A percentile compares a stretch with the other conserved stretches of the same genome.
These are phyloP conservation scores for Malassezia obtusa DNA, from an alignment of 1,284 basidiomycete genomes.

Conservation along the genomic window DNA sequence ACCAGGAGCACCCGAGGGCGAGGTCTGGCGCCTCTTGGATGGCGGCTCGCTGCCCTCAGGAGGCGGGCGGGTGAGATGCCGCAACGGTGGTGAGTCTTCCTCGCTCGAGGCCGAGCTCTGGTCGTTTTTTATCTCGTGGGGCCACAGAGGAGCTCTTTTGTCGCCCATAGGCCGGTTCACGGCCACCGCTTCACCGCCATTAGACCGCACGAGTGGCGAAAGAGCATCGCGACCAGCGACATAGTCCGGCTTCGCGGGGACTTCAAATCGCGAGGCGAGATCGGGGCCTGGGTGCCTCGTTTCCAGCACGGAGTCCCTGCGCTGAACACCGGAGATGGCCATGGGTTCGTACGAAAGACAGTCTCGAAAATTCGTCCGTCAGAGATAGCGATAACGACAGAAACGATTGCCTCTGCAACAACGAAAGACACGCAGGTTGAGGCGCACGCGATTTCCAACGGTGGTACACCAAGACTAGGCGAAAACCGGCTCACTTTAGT, in stretches of 20 bases:
- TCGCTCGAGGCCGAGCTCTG: background rate
- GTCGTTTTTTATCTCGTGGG: background rate
- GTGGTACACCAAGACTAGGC: too few relatives aligned
- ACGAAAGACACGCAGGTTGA: too few relatives aligned
- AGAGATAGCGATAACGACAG: too few relatives aligned
- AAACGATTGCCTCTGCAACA: too few relatives aligned
- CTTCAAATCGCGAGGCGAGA: background rate
- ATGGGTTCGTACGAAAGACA: too few relatives aligned
- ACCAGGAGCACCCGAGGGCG: background rate
- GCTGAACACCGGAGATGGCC: conserved; percentile 6
- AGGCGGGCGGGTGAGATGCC: background rate
- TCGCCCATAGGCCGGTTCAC: background rate
- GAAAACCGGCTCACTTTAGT: too few relatives aligned
- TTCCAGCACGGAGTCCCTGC: background rate
- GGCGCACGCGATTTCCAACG: too few relatives aligned
- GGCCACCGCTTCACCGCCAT: background rate
- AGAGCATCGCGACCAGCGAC: background rate
- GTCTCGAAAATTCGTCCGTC: too few relatives aligned
- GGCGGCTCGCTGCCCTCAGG: background rate
- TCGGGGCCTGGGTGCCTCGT: background rate
- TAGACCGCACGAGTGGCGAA: background rate
- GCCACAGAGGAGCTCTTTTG: background rate
- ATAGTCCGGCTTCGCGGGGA: background rate
- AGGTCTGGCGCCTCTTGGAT: background rate
- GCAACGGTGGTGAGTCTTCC: background rate